Evolutionary conservation across 2,329 filamentous ascomycete species (phyloP).

Genomic region (Fusarium sp.): DNA sequence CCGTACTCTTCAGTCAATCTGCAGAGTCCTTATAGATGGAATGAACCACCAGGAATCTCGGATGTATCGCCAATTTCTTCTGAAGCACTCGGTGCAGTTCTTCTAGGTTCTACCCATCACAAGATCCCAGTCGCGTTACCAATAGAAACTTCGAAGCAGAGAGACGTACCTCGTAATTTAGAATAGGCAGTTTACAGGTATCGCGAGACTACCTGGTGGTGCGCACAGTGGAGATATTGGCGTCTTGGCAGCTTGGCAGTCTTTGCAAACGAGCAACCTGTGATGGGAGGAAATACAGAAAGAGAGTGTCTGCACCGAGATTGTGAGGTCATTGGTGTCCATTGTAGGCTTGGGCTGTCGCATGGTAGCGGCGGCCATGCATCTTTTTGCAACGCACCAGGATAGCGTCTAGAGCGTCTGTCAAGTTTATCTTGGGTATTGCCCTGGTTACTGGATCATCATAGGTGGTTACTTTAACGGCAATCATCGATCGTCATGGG

Average conservation of each 20-base stretch:
- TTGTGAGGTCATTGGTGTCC: slow-evolving; percentile 45
- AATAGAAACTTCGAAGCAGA: background rate
- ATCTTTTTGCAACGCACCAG: slow-evolving; percentile 10
- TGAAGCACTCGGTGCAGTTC: slow-evolving; percentile 6
- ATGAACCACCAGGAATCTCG: background rate
- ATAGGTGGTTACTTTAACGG: slow-evolving; percentile 28
- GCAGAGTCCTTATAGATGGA: background rate
- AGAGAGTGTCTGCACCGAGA: slow-evolving; percentile 27
- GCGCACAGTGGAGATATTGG: slow-evolving; percentile 42
- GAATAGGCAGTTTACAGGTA: slow-evolving; percentile 1
- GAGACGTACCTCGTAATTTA: slow-evolving; percentile 17
- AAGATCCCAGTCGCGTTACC: slow-evolving; percentile 27
- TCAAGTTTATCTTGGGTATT: slow-evolving; percentile 23
- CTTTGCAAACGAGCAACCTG: slow-evolving; percentile 26
- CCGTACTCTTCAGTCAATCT: background rate
- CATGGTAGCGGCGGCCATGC: slow-evolving; percentile 23
- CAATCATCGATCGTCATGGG: slow-evolving; percentile 11
- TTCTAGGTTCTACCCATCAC: slow-evolving; percentile 21
- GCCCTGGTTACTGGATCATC: slow-evolving; percentile 20
- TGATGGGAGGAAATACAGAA: slow-evolving; percentile 12
- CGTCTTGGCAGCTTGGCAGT: slow-evolving; percentile 41
- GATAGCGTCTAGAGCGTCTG: slow-evolving; percentile 17
- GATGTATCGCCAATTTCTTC: background rate
- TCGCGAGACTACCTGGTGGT: slow-evolving; percentile 40
- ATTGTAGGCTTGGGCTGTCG: slow-evolving; percentile 30